Evolutionary conservation across 306 rosid genomes (phyloP).

Genomic region (Albizia julibrissin): DNA sequence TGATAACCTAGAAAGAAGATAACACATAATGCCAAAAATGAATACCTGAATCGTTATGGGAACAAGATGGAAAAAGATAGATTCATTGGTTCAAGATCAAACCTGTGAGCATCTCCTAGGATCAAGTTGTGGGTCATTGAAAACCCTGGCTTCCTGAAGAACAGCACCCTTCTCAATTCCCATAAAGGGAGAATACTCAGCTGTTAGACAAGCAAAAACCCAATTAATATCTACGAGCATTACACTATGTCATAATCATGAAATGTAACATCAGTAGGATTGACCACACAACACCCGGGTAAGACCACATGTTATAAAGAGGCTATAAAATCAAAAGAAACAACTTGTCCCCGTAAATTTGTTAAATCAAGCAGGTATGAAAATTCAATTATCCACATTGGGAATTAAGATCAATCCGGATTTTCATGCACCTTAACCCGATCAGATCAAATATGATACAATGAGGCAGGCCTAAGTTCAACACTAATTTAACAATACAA

Average conservation of each 20-base stretch:
- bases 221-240: slow-evolving; percentile 21
- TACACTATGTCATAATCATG: neutral
- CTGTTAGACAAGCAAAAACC: slow-evolving; percentile 44
- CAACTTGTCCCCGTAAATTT: slow-evolving; percentile 25
- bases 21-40: slow-evolving; percentile 32
- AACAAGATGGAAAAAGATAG: slow-evolving; percentile 12
- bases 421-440: slow-evolving; percentile 1
- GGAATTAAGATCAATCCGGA: slow-evolving; percentile 28
- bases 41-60: neutral
- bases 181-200: slow-evolving; percentile 85
- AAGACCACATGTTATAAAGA: slow-evolving; percentile 3
- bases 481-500: slow-evolving; percentile 37
- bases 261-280: neutral
- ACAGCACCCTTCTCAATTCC: slow-evolving; percentile 98
- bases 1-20: slow-evolving; percentile 68
- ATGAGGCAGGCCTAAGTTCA: slow-evolving; percentile 34
- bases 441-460: slow-evolving; percentile 39
- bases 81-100: slow-evolving; percentile 10
- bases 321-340: slow-evolving; percentile 40
- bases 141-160: slow-evolving; percentile 98
- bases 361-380: slow-evolving; percentile 29
- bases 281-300: neutral
- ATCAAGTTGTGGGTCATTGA: slow-evolving; percentile 95
- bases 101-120: slow-evolving; percentile 99
- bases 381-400: slow-evolving; percentile 40